phyloP scores from a whole-genome alignment of 768 basidiomycete species.

The Strobilomyces echinocephalus region DNA sequence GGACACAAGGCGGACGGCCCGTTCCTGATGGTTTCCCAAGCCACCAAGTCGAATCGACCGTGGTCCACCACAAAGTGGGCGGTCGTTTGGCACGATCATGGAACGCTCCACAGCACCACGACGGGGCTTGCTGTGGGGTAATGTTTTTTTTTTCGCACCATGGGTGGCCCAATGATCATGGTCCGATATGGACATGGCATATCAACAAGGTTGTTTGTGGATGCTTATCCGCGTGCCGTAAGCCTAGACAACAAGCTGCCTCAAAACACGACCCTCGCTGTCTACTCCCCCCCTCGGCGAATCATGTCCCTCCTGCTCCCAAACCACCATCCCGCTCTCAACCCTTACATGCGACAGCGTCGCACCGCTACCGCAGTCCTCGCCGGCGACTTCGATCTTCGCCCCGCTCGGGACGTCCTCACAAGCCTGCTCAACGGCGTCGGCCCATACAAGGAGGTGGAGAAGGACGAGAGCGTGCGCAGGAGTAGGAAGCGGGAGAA shows the following conservation, averaged over 20 bases:
- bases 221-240: constrained; percentile 36
- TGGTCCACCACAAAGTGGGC: neutral
- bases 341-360: constrained; percentile 35
- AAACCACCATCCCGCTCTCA: constrained; percentile 8
- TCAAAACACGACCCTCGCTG: constrained; percentile 26
- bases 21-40: constrained; percentile 31
- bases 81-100: neutral
- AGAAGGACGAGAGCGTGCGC: constrained; percentile 54
- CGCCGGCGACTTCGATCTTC: constrained; percentile 68
- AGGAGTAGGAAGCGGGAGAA: constrained; percentile 49
- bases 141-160: neutral
- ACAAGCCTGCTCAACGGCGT: constrained; percentile 78
- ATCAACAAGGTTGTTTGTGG: constrained; percentile 33
- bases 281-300: constrained; percentile 11
- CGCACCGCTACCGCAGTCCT: constrained; percentile 74
- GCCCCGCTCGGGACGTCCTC: constrained; percentile 66
- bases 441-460: constrained; percentile 56
- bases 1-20: constrained; percentile 24
- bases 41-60: neutral
- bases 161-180: constrained; percentile 1
- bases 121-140: neutral
- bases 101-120: neutral
- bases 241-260: constrained; percentile 31
- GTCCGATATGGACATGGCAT: constrained; percentile 26
- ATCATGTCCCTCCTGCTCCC: constrained; percentile 22